Conservation (phyloP, 2,329 filamentous ascomycete genomes). For the Plectosphaerella plurivora region DNA sequence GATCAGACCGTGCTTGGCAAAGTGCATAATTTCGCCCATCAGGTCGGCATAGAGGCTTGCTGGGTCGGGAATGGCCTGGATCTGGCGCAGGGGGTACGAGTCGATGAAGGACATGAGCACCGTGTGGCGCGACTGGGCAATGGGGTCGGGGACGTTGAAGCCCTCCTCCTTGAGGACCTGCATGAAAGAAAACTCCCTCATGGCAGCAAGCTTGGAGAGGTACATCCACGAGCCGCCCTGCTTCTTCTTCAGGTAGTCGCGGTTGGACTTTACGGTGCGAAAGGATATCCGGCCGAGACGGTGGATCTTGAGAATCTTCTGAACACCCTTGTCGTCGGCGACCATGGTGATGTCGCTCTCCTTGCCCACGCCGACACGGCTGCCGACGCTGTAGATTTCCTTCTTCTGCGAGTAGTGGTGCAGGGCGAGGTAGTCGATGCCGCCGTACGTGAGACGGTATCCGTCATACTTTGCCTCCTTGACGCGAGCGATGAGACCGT, state of each 20-base stretch:
- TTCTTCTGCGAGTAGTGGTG: slow-evolving; percentile 80
- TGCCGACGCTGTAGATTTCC: slow-evolving; percentile 86
- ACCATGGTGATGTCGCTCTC: slow-evolving; percentile 97
- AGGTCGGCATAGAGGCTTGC: slow-evolving; percentile 86
- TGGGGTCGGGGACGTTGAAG: slow-evolving; percentile 83
- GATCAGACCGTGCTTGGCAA: slow-evolving; percentile 85
- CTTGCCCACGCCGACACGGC: slow-evolving; percentile 92
- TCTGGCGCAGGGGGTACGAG: slow-evolving; percentile 85
- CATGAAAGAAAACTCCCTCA: slow-evolving; percentile 96
- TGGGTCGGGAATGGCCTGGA: slow-evolving; percentile 77
- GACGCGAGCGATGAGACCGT: slow-evolving; percentile 82
- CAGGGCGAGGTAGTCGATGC: slow-evolving; percentile 93
- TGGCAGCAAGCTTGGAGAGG: slow-evolving; percentile 83
- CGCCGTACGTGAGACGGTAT: slow-evolving; percentile 93
- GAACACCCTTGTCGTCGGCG: slow-evolving; percentile 70
- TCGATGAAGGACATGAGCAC: slow-evolving; percentile 95
- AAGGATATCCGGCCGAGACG: slow-evolving; percentile 94
- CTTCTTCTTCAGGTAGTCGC: slow-evolving; percentile 86
- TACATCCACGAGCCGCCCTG: slow-evolving; percentile 93
- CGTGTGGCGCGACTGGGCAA: slow-evolving; percentile 88
- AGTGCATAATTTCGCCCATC: slow-evolving; percentile 76
- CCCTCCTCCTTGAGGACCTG: slow-evolving; percentile 75
- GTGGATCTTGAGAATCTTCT: slow-evolving; percentile 92
- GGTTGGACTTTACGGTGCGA: slow-evolving; percentile 90
- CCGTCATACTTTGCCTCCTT: slow-evolving; percentile 98